phyloP scores from a whole-genome alignment of 2,329 filamentous ascomycete genomes.

The Venturia aucupariae region DNA sequence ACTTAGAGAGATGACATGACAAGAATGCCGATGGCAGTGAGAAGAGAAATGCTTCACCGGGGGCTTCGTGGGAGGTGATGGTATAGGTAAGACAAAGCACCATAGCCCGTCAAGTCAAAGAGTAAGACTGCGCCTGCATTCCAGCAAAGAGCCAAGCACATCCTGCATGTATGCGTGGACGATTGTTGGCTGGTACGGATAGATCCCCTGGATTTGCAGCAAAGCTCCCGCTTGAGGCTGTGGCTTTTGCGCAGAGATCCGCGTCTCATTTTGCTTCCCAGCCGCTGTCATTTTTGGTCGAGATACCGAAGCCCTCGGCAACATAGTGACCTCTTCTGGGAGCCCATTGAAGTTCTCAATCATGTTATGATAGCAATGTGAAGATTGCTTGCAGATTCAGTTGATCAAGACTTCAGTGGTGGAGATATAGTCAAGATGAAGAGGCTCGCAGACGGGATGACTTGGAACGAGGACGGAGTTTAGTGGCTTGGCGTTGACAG shows the following conservation, averaged over 20 bases:
- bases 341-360: too few relatives aligned
- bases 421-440: too few relatives aligned
- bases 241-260: not conserved
- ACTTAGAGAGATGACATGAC: not conserved
- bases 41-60: not conserved
- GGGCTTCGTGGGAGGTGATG: not conserved
- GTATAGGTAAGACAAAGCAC: not conserved
- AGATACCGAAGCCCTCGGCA: too few relatives aligned
- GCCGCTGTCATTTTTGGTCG: too few relatives aligned
- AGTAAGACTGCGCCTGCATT: not conserved
- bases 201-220: not conserved
- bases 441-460: too few relatives aligned
- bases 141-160: not conserved
- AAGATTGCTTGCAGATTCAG: too few relatives aligned
- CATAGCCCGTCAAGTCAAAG: too few relatives aligned
- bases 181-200: not conserved
- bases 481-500: too few relatives aligned
- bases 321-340: too few relatives aligned
- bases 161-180: not conserved
- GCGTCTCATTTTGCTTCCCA: not conserved
- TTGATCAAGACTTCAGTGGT: too few relatives aligned
- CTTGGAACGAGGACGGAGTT: too few relatives aligned
- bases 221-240: not conserved
- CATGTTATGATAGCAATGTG: too few relatives aligned
- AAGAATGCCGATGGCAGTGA: not conserved